Percentiles rank a stretch among this genome's conserved stretches.
These are phyloP conservation scores for Melaleuca quinquenervia DNA, from an alignment of 345 rosid species.

Conservation along the genomic window DNA sequence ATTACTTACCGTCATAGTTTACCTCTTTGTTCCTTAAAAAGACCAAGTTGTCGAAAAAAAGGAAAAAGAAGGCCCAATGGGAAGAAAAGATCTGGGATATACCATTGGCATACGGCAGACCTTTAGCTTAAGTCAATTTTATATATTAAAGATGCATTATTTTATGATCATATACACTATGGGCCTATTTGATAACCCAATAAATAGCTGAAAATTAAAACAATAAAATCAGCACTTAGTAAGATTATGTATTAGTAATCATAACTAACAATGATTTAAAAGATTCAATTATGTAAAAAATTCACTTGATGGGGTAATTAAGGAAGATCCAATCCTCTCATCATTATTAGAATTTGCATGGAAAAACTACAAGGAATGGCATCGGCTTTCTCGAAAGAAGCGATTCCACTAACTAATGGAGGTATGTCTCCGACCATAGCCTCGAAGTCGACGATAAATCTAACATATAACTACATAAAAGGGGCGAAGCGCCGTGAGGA, in stretches of 20 bases:
- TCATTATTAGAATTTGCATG: too few species aligned
- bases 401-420: not conserved
- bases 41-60: not conserved
- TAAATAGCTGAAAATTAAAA: not conserved
- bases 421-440: not conserved
- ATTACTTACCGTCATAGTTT: not conserved
- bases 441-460: not conserved
- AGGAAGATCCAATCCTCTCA: not conserved
- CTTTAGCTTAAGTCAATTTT: not conserved
- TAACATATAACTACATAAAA: not conserved
- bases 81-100: not conserved
- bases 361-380: not conserved
- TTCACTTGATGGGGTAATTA: not conserved
- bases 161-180: not conserved
- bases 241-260: too few species aligned
- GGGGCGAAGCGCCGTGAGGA: too few species aligned
- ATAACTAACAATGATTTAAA: not conserved
- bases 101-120: not conserved
- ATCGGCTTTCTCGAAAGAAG: not conserved
- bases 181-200: not conserved
- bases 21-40: not conserved
- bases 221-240: too few species aligned
- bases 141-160: not conserved
- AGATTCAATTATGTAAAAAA: not conserved
- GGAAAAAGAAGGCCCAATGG: not conserved